Base-by-base conservation (phyloP, 2,329 filamentous ascomycete species). In the Pezicula rhizophila region DNA sequence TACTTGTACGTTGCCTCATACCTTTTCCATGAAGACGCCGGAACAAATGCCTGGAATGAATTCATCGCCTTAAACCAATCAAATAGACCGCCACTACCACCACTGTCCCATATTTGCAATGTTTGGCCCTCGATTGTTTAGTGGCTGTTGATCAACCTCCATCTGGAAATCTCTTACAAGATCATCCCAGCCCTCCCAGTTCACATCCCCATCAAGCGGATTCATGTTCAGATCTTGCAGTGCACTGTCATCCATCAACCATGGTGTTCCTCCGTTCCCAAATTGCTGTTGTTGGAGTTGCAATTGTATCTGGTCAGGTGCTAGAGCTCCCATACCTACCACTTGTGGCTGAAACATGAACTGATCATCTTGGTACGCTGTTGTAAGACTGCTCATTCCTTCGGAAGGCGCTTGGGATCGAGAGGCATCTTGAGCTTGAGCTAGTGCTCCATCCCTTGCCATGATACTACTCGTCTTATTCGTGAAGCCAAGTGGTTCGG, bases 141-240 rank as follows among this genome's bases (percentile, higher is more conserved):
- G 48, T n/a, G 41, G 46, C 15, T 37, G 43, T 41, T 49, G 42
- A 50, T 57, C 54, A 11, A 47, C 41, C 40, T 61, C 55, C 38
- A 55, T 50, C 48, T 62, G 59, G 23, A 63, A 64, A 40, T 66
- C 64, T 37, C 59, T 57, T 1, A 67, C 60, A 33, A 68, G 51
- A 54, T 64, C 62, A 51, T 68, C 64, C 64, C 65, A 68, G 11
- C 61, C 60, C 31, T 61, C 56, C 64, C 64, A 68, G 34, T 55
- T 59, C 7, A 56, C 53, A 14, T 63, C 60, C 1, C 50, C 59
- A 31, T 62, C 58, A 25, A 58, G 20, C 5, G 48, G 56, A 46
- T 53, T 53, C 57, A 65, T 59, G 45, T 64, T 59, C 11, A 64
- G 23, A 53, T 65, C 60, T 23, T 52, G 20, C 34, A 61, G 42